phyloP scores from a whole-genome alignment of 805 yeast species.

The Brettanomyces nanus region DNA sequence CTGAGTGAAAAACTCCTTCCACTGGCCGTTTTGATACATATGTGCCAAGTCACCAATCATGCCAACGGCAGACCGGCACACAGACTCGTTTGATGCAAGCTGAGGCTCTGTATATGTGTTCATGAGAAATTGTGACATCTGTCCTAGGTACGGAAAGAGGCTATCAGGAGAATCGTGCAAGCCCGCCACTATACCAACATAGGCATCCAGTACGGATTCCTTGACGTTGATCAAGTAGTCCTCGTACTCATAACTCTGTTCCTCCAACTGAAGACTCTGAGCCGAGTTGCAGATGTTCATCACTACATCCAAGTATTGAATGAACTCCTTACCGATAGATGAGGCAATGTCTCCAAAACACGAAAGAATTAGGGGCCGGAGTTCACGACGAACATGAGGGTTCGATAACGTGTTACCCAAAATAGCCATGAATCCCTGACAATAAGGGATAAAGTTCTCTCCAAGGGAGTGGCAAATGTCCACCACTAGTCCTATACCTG shows the following conservation, averaged over 20 bases:
- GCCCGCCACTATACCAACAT: constrained; percentile 94
- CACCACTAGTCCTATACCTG: constrained; percentile 92
- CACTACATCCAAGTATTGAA: constrained; percentile 69
- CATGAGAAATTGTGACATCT: constrained; percentile 64
- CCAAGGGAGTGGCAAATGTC: constrained; percentile 90
- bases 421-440: constrained; percentile 74
- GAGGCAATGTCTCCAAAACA: constrained; percentile 96
- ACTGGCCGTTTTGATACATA: constrained; percentile 72
- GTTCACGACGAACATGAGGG: constrained; percentile 63
- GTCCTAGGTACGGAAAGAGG: constrained; percentile 55
- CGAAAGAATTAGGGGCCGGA: constrained; percentile 81
- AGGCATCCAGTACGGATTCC: constrained; percentile 91
- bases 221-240: constrained; percentile 67
- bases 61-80: constrained; percentile 81
- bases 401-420: constrained; percentile 67
- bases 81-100: constrained; percentile 55
- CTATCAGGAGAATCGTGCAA: constrained; percentile 59
- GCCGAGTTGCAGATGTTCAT: constrained; percentile 71
- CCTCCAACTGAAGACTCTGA: constrained; percentile 34
- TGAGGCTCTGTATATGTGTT: constrained; percentile 51
- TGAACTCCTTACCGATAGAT: constrained; percentile 70
- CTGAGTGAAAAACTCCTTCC: constrained; percentile 56
- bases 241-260: constrained; percentile 52
- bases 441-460: constrained; percentile 59
- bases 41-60: constrained; percentile 88